Percentiles rank a stretch among this genome's conserved stretches.
These are phyloP conservation scores for Geotrichum ghanense DNA, from an alignment of 805 yeast genomes.

Conservation along the genomic window DNA sequence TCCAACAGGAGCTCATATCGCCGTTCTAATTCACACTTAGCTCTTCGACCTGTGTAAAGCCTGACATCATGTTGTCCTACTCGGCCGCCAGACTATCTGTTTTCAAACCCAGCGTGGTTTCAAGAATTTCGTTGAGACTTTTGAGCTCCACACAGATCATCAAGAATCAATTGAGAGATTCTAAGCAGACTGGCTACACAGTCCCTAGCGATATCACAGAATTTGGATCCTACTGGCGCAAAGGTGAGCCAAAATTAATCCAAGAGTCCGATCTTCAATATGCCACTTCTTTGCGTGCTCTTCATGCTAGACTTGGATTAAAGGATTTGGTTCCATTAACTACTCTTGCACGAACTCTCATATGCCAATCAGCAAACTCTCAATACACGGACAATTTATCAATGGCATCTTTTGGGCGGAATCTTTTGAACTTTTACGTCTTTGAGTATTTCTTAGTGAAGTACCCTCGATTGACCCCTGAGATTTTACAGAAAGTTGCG, in stretches of 20 bases:
- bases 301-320: conserved; percentile 65
- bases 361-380: conserved; percentile 36
- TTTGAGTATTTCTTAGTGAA: conserved; percentile 60
- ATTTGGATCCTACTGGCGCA: conserved; percentile 26
- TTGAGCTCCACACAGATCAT: too few species aligned
- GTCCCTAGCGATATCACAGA: conserved; percentile 19
- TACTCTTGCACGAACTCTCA: conserved; percentile 71
- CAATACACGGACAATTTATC: conserved; percentile 65
- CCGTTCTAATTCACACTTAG: too few species aligned
- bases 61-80: too few species aligned
- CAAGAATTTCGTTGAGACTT: too few species aligned
- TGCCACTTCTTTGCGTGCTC: conserved; percentile 64
- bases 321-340: conserved; percentile 38
- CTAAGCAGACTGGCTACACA: conserved; percentile 3
- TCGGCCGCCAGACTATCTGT: too few species aligned
- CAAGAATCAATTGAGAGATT: too few species aligned
- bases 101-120: too few species aligned
- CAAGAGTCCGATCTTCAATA: conserved; percentile 41
- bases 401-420: conserved; percentile 71
- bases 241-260: conserved; percentile 21
- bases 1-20: too few species aligned
- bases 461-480: conserved; percentile 85
- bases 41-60: too few species aligned
- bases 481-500: conserved; percentile 63
- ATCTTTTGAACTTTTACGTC: conserved; percentile 61